These are phyloP conservation scores for Chlorella sp. DNA, from an alignment of 139 green algal genomes.

Conservation along the genomic window DNA sequence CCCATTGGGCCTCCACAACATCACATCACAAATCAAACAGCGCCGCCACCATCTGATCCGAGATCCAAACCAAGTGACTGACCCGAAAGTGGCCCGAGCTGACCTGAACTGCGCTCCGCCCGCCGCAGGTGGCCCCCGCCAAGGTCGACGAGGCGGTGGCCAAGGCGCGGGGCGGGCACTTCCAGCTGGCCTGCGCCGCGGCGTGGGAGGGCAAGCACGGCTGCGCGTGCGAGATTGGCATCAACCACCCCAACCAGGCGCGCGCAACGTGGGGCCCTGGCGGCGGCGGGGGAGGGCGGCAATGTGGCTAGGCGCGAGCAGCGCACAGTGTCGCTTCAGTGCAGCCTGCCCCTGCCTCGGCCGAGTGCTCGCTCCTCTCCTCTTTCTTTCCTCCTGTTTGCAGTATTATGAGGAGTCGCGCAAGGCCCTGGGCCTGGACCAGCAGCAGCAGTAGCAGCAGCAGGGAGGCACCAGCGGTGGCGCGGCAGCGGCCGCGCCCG, in stretches of 20 bases:
- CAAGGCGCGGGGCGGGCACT: conserved; percentile 82
- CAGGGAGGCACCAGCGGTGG: background rate
- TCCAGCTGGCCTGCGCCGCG: conserved; percentile 91
- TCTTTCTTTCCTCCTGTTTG: background rate
- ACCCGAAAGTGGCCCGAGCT: too few relatives aligned
- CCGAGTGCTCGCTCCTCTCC: background rate
- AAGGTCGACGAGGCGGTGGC: conserved; percentile 69
- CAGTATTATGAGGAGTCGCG: conserved; percentile 81
- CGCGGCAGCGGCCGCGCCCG: background rate
- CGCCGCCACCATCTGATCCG: too few relatives aligned
- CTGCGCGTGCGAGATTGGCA: conserved; percentile 75
- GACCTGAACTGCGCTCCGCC: too few relatives aligned
- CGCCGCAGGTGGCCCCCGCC: background rate
- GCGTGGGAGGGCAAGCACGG: conserved; percentile 84
- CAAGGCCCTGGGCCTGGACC: conserved; percentile 31
- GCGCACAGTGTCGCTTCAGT: background rate
- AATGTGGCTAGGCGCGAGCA: background rate
- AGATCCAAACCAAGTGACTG: too few relatives aligned
- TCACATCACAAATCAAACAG: too few relatives aligned
- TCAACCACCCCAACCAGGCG: conserved; percentile 91
- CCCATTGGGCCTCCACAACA: too few relatives aligned
- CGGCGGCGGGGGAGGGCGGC: background rate
- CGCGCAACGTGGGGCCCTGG: background rate
- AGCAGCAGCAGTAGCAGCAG: background rate
- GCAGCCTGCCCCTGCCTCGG: background rate